phyloP scores from a whole-genome alignment of 2,329 filamentous ascomycete species.

The Alternaria sp. region DNA sequence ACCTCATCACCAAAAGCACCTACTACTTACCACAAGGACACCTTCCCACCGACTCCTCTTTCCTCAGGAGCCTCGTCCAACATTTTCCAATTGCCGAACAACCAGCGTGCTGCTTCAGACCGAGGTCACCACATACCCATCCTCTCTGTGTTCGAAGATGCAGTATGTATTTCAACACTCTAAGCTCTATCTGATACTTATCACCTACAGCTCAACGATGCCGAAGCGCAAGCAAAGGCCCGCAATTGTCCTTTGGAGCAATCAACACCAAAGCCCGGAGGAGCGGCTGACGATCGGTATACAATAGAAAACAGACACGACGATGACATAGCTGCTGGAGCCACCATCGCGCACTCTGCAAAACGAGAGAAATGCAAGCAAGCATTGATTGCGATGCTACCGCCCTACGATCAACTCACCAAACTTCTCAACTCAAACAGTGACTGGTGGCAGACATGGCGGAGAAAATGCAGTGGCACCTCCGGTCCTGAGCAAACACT shows the following conservation, averaged over 20 bases:
- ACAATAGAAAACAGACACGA: slow-evolving; percentile 41
- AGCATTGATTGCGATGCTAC: slow-evolving; percentile 43
- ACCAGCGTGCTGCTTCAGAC: slow-evolving; percentile 30
- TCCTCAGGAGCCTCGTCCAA: slow-evolving; percentile 40
- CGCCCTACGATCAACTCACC: slow-evolving; percentile 42
- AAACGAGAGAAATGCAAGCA: slow-evolving; percentile 47
- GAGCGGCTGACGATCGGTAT: slow-evolving; percentile 27
- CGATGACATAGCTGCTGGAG: slow-evolving; percentile 33
- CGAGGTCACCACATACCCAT: slow-evolving; percentile 46
- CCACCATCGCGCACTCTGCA: slow-evolving; percentile 25
- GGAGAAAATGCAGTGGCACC: slow-evolving; percentile 52
- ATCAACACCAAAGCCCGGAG: slow-evolving; percentile 17
- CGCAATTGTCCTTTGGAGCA: slow-evolving; percentile 28
- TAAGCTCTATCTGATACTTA: slow-evolving; percentile 19
- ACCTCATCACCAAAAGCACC: slow-evolving; percentile 36
- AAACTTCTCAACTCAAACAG: slow-evolving; percentile 45
- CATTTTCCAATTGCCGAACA: slow-evolving; percentile 21
- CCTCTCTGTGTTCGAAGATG: slow-evolving; percentile 49
- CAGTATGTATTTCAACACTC: slow-evolving; percentile 31
- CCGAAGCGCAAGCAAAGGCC: slow-evolving; percentile 39
- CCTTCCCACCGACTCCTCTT: slow-evolving; percentile 41
- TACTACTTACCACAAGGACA: slow-evolving; percentile 30
- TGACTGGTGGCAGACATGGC: slow-evolving; percentile 53
- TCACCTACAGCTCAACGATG: slow-evolving; percentile 41
- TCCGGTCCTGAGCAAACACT: slow-evolving; percentile 46